Conservation (phyloP, 805 yeast genomes). For the Kazachstania kunashirensis region DNA sequence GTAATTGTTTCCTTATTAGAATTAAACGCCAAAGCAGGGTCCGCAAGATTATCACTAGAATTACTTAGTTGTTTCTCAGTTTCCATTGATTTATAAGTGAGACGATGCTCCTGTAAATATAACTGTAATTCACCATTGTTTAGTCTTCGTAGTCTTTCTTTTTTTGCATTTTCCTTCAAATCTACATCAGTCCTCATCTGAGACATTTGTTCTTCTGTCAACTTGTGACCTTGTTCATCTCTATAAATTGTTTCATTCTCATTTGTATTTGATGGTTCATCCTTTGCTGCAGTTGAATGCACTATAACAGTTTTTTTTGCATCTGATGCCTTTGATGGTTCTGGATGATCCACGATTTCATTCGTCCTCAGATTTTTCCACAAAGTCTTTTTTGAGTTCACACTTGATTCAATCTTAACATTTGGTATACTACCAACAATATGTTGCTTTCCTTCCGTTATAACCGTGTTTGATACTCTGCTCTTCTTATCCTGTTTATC, state of each 20-base stretch:
- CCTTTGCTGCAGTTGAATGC: neutral
- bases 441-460: neutral
- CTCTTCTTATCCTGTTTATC: slow-evolving; percentile 10
- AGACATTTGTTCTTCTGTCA: slow-evolving; percentile 24
- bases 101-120: slow-evolving; percentile 13
- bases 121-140: slow-evolving; percentile 31
- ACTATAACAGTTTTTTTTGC: no score
- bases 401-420: neutral
- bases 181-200: slow-evolving; percentile 22
- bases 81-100: slow-evolving; percentile 3
- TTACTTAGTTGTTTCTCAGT: neutral
- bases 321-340: slow-evolving; percentile 6
- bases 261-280: neutral
- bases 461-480: slow-evolving; percentile 6
- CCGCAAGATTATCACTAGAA: slow-evolving; percentile 35
- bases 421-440: slow-evolving; percentile 3
- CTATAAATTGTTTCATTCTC: slow-evolving; percentile 40
- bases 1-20: slow-evolving; percentile 17
- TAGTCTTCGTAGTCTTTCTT: slow-evolving; percentile 30
- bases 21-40: slow-evolving; percentile 48
- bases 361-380: slow-evolving; percentile 27
- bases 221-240: slow-evolving; percentile 49
- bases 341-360: slow-evolving; percentile 8
- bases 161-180: slow-evolving; percentile 21
- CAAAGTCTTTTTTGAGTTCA: neutral